Evolutionary conservation across 2,329 filamentous ascomycete species (phyloP), one percentile per base, ranked within the genome.

Genomic region (Pseudogymnoascus sp.): DNA sequence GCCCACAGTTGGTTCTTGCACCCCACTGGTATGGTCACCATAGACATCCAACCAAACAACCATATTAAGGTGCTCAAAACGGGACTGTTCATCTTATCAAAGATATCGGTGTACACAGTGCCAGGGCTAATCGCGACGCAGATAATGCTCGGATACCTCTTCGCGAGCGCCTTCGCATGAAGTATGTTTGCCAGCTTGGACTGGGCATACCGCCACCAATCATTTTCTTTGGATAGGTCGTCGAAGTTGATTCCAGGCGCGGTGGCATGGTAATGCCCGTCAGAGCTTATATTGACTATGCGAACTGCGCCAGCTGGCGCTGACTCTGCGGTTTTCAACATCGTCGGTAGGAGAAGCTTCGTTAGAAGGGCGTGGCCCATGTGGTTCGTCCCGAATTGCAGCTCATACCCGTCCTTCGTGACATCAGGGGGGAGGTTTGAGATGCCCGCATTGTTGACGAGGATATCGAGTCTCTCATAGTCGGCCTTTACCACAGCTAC

Each of bases 361-460:
- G 80, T 78, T n/a, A 83, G 74, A 1, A 82, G 74, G 70, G 82
- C 83, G 64, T 81, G 78, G 21, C 71, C 74, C 3, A 84, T 71
- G 66, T 83, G 76, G 66, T 82, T 82, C 10, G 74, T 77, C 54
- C 75, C 79, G 62, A 83, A 77, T 62, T 83, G 79, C 0, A 69
- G 67, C 64, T 83, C 80, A 66, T 76, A 77, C 26, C 77, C 77
- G 62, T 80, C 78, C 17, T 60, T 35, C 5, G 59, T 61, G 31
- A 33, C 26, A 54, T 33, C 47, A 54, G 47, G 29, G 47, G 47
- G 47, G 5, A 54, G 26, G n/a, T 54, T 54, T 54, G 47, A 54
- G 5, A 73, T 74, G 4, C 75, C 77, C 0, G 76, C 75, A 63
- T 77, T 79, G 62, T 74, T 75, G 47, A 78, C 65, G 4, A 78